Evolutionary conservation across 2,329 filamentous ascomycete species (phyloP).

Genomic region (Trichoderma polysporum): DNA sequence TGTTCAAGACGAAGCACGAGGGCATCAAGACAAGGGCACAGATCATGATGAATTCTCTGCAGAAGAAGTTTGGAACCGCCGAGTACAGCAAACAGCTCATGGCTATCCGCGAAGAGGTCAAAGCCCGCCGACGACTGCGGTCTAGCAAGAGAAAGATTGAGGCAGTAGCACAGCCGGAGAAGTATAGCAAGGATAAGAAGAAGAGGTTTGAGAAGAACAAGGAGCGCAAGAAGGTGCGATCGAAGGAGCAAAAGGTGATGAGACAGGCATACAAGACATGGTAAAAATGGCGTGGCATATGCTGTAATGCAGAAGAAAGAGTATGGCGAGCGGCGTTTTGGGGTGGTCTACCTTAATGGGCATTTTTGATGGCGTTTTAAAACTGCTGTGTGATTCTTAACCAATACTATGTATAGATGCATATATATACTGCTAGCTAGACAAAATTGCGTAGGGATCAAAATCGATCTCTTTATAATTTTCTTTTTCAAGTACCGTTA

Average conservation of each 20-base stretch:
- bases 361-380: conserved; percentile 13
- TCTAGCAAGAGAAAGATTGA: conserved; percentile 87
- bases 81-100: conserved; percentile 75
- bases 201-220: conserved; percentile 83
- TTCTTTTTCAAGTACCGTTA: not conserved
- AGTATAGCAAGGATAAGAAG: conserved; percentile 73
- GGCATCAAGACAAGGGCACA: conserved; percentile 68
- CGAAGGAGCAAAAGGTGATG: conserved; percentile 67
- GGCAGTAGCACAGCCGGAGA: conserved; percentile 78
- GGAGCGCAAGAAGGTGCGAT: conserved; percentile 76
- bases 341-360: conserved; percentile 6
- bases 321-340: conserved; percentile 22
- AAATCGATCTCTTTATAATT: not conserved
- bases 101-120: conserved; percentile 70
- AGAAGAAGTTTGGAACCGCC: conserved; percentile 79
- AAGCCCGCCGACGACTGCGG: conserved; percentile 68
- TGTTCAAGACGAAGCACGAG: conserved; percentile 69
- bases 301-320: not conserved
- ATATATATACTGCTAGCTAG: conserved; percentile 12
- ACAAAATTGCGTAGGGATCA: not conserved
- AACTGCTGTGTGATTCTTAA: not conserved
- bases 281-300: conserved; percentile 26
- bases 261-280: conserved; percentile 66
- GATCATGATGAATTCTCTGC: conserved; percentile 77
- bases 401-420: not conserved